Evolutionary conservation across 2,329 filamentous ascomycete genomes (phyloP), one percentile per base, ranked within the genome.

Genomic region (Xenosphaeropsis pyriputrescens): DNA sequence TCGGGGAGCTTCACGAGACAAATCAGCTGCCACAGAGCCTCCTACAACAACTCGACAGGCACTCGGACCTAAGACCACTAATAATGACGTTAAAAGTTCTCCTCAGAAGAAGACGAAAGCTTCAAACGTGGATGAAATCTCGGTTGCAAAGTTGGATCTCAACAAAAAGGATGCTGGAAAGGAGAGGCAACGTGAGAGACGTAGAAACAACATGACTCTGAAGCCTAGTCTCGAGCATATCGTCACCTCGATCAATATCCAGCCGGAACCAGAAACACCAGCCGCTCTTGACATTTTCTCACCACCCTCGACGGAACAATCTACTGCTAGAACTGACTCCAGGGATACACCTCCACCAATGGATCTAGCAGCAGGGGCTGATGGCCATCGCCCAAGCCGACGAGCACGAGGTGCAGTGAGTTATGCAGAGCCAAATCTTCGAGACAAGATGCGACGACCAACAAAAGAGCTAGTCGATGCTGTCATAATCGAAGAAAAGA

Each of bases 361-460:
- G 13, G 69, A 77, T 45, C 67, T 78, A 29, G 70, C 66, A 6
- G 60, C 58, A 6, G 64, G 57, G 29, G 67, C 69, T 36, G 70
- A 79, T 47, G 69, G 69, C 18, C 65, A 71, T 18, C 69, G 84
- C 33, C 71, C 73, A 16, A 79, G 76, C 47, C 67, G 84, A 46
- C 71, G 84, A 45, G 72, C 74, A 35, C 68, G 79, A 48, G 62
- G 72, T 9, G 67, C 75, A 36, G 71, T 91, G 43, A 89, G 81
- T 61, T 91, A 91, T 55, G 80, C 82, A 9, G 82, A 89, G 55
- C 84, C 84, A 1, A 89, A 82, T 50, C 63, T 91, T 32, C 70
- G 80, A 43, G 80, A 79, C 52, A 91, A 91, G 60, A 88, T 91
- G 83, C 72, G 84, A 41, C 71, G 84, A 41, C 82, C 84, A 16